Evolutionary conservation across 83 land plant genomes (phyloP).

Genomic region (Picea abies): DNA sequence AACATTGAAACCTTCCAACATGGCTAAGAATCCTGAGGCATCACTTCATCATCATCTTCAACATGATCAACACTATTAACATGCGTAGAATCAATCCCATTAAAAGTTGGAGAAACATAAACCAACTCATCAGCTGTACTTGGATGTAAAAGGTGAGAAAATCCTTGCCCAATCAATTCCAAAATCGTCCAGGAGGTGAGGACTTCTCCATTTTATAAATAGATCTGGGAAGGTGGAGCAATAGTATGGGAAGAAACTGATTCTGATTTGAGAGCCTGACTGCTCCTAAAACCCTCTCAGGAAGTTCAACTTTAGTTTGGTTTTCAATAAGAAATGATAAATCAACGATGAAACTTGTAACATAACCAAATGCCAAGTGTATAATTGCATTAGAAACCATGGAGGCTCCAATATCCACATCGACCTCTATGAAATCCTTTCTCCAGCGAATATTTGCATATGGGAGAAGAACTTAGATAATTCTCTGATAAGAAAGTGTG

Average conservation of each 20-base stretch:
- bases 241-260: conserved; percentile 61
- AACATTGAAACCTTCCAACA: no score
- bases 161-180: conserved; percentile 58
- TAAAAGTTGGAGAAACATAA: conserved; percentile 9
- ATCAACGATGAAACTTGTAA: conserved; percentile 88
- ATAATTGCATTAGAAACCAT: conserved; percentile 96
- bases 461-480: conserved; percentile 74
- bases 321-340: conserved; percentile 88
- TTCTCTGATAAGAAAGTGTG: conserved; percentile 65
- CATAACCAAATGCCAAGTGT: conserved; percentile 91
- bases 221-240: conserved; percentile 31
- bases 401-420: conserved; percentile 94
- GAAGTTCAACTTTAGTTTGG: conserved; percentile 79
- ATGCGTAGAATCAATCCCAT: conserved; percentile 27
- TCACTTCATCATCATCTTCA: conserved; percentile 1
- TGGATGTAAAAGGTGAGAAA: conserved; percentile 46
- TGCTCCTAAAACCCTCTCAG: conserved; percentile 85
- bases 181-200: conserved; percentile 35
- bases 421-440: conserved; percentile 71
- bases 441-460: conserved; percentile 61
- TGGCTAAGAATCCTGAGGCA: conserved; percentile 2
- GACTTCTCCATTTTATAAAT: conserved; percentile 25
- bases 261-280: conserved; percentile 76
- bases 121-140: conserved; percentile 30
- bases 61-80: conserved; percentile 16